Evolutionary conservation across 306 rosid genomes (phyloP), one percentile per base, ranked within the genome.

Genomic region (Castanea mollissima): DNA sequence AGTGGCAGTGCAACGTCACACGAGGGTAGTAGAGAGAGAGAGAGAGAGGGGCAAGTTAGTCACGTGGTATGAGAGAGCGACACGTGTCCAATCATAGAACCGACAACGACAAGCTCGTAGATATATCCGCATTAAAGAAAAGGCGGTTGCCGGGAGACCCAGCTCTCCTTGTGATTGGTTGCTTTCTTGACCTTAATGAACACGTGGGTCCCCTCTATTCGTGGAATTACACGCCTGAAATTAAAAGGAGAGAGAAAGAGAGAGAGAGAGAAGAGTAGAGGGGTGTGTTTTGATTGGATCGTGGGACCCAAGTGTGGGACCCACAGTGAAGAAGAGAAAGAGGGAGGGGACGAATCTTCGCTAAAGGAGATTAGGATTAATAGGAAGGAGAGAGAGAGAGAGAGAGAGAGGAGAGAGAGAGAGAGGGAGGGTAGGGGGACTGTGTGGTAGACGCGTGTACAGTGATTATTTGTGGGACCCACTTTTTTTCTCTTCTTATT

Each of bases 91-190:
- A 89, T 85, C 27, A 92, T 69, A 38, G 75, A 35, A 86, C 91
- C 89, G 92, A 90, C 93, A 89, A 80, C 41, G 91, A 89, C 88
- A 85, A 81, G 86, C 81, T 78, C 80, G 81, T 90, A 79, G 92
- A 92, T 87, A 85, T 85, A 84, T 82, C 76, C 87, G 88, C 86
- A 87, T 85, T 88, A 88, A 87, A 87, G 82, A 83, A 86, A 85
- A 82, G 82, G 79, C 56, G 5, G 91, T 91, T 91, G 85, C 85
- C 92, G 74, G 74, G 56, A 41, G 83, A 80, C 75, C 80, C 81
- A 12, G 60, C 91, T 80, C 88, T 86, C 90, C 69, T 71, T 76
- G 21, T 57, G 25, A 91, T 93, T 93, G 90, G 98, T 13, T 77
- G n/a, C 83, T 80, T 86, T 78, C 79, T 93, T 93, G 98, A 93